Evolutionary conservation across 2,329 filamentous ascomycete genomes (phyloP).

Genomic region (Monosporascus sp.): DNA sequence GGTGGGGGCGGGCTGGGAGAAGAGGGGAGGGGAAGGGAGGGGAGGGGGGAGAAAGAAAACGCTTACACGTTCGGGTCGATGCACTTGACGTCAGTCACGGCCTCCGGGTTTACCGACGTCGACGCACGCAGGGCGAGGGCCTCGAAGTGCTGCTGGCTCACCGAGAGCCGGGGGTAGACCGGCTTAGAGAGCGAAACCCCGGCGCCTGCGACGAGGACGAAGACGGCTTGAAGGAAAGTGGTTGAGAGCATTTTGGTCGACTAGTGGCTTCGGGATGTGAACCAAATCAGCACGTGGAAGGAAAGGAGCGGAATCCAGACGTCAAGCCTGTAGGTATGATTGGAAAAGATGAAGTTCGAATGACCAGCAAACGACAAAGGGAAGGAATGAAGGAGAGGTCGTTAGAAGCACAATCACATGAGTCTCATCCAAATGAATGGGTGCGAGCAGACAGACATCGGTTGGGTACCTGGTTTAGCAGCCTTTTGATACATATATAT

Average conservation of each 20-base stretch:
- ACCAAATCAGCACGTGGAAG: not conserved
- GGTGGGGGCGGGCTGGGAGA: not conserved
- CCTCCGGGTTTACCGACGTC: conserved; percentile 34
- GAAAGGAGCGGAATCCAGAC: not conserved
- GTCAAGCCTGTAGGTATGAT: conserved; percentile 1
- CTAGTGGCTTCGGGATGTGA: not conserved
- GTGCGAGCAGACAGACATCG: not conserved
- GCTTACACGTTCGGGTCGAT: conserved; percentile 36
- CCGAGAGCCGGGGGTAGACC: conserved; percentile 31
- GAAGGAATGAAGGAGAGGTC: not conserved
- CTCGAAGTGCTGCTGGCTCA: conserved; percentile 39
- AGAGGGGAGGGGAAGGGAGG: not conserved
- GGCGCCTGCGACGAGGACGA: conserved; percentile 24
- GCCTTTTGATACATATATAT: not conserved
- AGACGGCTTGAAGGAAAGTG: conserved; percentile 25
- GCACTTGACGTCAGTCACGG: conserved; percentile 35
- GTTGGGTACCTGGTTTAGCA: not conserved
- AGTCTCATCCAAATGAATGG: too few relatives aligned
- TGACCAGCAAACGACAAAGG: not conserved
- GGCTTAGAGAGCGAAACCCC: conserved; percentile 28
- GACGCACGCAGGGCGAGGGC: conserved; percentile 36
- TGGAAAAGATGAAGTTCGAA: not conserved
- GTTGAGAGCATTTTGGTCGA: conserved; percentile 27
- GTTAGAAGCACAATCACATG: not conserved
- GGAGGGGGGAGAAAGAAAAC: not conserved